Conservation (phyloP, 2,329 filamentous ascomycete genomes). For the Beauveria sp. region DNA sequence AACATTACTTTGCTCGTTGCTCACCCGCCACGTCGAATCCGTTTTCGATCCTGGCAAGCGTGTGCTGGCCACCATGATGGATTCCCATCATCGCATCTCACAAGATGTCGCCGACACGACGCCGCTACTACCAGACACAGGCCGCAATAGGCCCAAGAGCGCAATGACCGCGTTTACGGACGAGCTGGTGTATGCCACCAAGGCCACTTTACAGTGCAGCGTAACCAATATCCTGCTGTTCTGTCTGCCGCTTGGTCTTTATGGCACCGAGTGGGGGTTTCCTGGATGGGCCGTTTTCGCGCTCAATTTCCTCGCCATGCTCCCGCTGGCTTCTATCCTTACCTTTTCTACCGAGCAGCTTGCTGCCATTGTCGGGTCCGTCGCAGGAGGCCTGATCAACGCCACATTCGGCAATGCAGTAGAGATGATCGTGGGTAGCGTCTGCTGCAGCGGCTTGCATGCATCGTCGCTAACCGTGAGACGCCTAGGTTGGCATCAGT, state of each 20-base stretch:
- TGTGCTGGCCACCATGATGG: not conserved
- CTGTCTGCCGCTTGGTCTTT: conserved; percentile 57
- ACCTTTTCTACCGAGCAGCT: conserved; percentile 60
- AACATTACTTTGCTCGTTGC: not conserved
- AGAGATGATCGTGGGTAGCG: conserved; percentile 46
- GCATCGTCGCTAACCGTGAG: not conserved
- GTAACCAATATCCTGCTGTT: conserved; percentile 48
- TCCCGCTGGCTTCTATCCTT: conserved; percentile 53
- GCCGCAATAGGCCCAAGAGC: not conserved
- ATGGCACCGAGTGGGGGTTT: conserved; percentile 43
- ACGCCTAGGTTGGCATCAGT: conserved; percentile 7
- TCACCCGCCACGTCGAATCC: not conserved
- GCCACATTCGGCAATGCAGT: conserved; percentile 61
- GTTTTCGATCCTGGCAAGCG: not conserved
- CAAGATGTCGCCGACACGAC: conserved; percentile 2
- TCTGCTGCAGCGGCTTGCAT: not conserved
- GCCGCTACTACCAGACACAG: not conserved
- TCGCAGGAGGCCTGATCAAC: conserved; percentile 55
- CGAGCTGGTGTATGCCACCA: conserved; percentile 10
- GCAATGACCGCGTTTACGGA: not conserved
- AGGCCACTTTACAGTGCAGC: conserved; percentile 13
- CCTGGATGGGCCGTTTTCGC: conserved; percentile 40
- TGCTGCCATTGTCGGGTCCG: conserved; percentile 52
- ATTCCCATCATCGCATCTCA: not conserved
- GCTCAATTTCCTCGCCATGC: conserved; percentile 58